Base-by-base conservation (phyloP, 2,329 filamentous ascomycete species). In the Rhinocladiella similis region DNA sequence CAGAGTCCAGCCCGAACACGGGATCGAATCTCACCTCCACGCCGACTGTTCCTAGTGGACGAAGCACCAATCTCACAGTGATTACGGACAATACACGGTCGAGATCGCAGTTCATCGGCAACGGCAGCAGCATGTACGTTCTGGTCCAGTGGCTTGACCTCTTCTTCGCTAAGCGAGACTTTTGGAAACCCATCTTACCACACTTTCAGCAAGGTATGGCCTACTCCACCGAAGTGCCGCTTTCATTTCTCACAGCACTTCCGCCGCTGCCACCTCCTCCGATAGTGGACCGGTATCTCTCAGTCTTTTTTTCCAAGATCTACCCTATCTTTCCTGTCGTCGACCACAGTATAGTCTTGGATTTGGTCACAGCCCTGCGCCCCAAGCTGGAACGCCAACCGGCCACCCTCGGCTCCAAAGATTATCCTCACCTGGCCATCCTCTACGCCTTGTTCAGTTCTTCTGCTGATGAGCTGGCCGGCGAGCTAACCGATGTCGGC, bases 101-200 rank as follows among this genome's bases (percentile, higher is more conserved):
- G 16, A 16, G 50, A 39, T 36, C 41, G 14, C 39, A 39, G n/a
- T 43, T 54, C 9, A 39, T 54, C 29, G 42, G 53, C 50, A 52
- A 47, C 19, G 36, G 50, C 14, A 57, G 55, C 50, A 57, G 55
- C 18, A 48, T 39, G 5, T 52, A 57, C 25, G 36, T 43, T n/a
- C 25, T 57, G 33, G 45, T 38, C 2, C 53, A 57, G 22, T 57
- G 50, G 50, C 50, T 57, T 7, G 55, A 57, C 19, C 43, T 57
- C n/a, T 57, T 54, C 33, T 57, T 57, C 20, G 22, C 18, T 9
- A 43, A 38, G 16, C 16, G 33, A 16, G 19, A 48, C 46, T 50
- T 50, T 42, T 55, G 53, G 50, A 29, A 18, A 33, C 18, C 55
- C 13, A 47, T 57, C 3, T 57, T 33, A 36, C 43, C 42, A 18